Conservation (phyloP, 192 early-diverging fungal species). For the Jimgerdemannia lactiflua region DNA sequence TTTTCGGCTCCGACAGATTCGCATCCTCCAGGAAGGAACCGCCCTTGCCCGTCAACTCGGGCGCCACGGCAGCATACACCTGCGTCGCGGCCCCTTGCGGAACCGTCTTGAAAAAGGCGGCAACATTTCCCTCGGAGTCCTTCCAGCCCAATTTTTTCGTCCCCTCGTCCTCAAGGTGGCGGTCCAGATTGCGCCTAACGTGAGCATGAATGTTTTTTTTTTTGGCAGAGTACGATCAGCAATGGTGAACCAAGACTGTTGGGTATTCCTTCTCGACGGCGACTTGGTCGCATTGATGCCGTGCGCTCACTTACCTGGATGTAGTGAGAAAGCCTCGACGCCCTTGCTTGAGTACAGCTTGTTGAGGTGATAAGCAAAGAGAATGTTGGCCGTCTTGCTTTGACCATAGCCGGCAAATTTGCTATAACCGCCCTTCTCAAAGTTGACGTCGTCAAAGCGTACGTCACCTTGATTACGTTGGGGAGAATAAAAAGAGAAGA, state of each 20-base stretch:
- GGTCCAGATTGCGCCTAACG: too few relatives aligned
- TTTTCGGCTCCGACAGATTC: conserved; percentile 6
- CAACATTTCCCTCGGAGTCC: neutral
- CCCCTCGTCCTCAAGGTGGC: neutral
- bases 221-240: too few relatives aligned
- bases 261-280: conserved; percentile 2
- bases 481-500: too few relatives aligned
- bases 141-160: neutral
- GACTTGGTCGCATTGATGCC: too few relatives aligned
- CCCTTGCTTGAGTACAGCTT: conserved; percentile 6
- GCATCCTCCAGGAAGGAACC: conserved; percentile 35
- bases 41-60: conserved; percentile 34
- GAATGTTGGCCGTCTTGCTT: conserved; percentile 50
- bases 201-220: too few relatives aligned
- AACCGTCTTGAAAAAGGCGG: conserved; percentile 12
- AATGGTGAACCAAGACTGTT: too few relatives aligned
- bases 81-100: conserved; percentile 31
- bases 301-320: conserved; percentile 11
- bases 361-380: conserved; percentile 33
- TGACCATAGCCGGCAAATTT: conserved; percentile 15
- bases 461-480: neutral
- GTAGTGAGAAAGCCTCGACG: conserved; percentile 5
- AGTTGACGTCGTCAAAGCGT: conserved; percentile 12
- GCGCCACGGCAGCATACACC: conserved; percentile 16
- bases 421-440: conserved; percentile 5